Percentiles rank a stretch among this genome's conserved stretches.
These are phyloP conservation scores for Alternaria burnsii DNA, from an alignment of 2,329 filamentous ascomycete species.

Conservation along the genomic window DNA sequence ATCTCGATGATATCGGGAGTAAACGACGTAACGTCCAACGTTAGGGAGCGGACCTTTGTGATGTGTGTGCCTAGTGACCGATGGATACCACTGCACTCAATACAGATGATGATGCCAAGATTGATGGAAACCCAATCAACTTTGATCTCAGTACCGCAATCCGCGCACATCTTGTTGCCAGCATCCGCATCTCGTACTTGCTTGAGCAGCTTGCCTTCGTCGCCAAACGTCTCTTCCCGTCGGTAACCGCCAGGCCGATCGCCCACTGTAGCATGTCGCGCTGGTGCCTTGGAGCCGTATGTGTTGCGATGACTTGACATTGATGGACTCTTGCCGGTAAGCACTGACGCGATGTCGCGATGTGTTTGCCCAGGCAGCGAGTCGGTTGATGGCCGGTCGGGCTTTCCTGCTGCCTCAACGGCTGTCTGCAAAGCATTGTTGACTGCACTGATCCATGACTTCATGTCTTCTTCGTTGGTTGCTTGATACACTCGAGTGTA, in stretches of 20 bases:
- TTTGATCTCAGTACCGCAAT: conserved; percentile 89
- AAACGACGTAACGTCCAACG: conserved; percentile 94
- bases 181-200: conserved; percentile 89
- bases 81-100: conserved; percentile 97
- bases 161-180: conserved; percentile 91
- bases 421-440: conserved; percentile 98
- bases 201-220: conserved; percentile 85
- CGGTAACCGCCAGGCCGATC: conserved; percentile 76
- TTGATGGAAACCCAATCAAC: conserved; percentile 99
- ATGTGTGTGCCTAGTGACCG: conserved; percentile 96
- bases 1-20: conserved; percentile 97
- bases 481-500: conserved; percentile 97
- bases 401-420: conserved; percentile 77
- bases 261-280: conserved; percentile 88
- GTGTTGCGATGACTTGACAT: conserved; percentile 65
- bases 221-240: conserved; percentile 76
- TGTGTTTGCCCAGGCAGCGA: conserved; percentile 67
- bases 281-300: conserved; percentile 67
- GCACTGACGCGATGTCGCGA: conserved; percentile 88
- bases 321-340: conserved; percentile 90
- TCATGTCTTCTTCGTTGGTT: conserved; percentile 98
- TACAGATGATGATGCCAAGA: conserved; percentile 92
- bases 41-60: conserved; percentile 94
- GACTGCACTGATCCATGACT: conserved; percentile 92
- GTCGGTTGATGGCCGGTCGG: conserved; percentile 58